Conservation (phyloP, 2,329 filamentous ascomycete genomes). For the Raffaelea albimanens region DNA sequence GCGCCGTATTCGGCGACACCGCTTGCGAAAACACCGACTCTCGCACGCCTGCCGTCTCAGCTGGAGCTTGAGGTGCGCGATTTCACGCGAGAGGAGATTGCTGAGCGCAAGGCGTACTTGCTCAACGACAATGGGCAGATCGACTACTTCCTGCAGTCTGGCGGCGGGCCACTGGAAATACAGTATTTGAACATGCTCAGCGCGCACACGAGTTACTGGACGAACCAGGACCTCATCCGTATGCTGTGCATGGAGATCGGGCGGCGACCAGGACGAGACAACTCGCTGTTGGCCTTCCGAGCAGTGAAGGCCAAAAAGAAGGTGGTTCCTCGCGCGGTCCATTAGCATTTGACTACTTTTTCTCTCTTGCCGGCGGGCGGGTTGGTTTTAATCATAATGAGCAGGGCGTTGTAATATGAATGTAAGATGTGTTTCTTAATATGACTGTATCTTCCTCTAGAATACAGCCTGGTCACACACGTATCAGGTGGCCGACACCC, state of each 20-base stretch:
- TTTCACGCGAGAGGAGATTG: slow-evolving; percentile 84
- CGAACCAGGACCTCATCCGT: slow-evolving; percentile 75
- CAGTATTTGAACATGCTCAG: slow-evolving; percentile 97
- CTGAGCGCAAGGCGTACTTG: slow-evolving; percentile 76
- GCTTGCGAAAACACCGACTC: slow-evolving; percentile 23
- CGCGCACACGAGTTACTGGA: slow-evolving; percentile 93
- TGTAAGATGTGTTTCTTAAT: no score
- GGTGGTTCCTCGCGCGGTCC: slow-evolving; percentile 2
- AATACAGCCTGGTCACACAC: no score
- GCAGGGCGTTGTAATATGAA: no score
- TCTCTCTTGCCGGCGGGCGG: no score
- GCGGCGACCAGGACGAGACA: slow-evolving; percentile 55
- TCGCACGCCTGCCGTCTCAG: slow-evolving; percentile 46
- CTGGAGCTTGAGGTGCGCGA: slow-evolving; percentile 95
- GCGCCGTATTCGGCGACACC: slow-evolving; percentile 11
- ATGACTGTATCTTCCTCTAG: no score
- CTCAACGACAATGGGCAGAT: slow-evolving; percentile 97
- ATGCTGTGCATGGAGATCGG: slow-evolving; percentile 86
- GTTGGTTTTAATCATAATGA: no score
- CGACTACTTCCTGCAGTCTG: slow-evolving; percentile 77
- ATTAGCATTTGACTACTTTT: no score
- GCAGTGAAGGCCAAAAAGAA: slow-evolving; percentile 44
- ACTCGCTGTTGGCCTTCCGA: slow-evolving; percentile 48
- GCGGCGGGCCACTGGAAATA: slow-evolving; percentile 80
- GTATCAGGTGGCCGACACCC: no score